Evolutionary conservation across 441 rosid genomes (phyloP).

Genomic region (Breynia disticha): DNA sequence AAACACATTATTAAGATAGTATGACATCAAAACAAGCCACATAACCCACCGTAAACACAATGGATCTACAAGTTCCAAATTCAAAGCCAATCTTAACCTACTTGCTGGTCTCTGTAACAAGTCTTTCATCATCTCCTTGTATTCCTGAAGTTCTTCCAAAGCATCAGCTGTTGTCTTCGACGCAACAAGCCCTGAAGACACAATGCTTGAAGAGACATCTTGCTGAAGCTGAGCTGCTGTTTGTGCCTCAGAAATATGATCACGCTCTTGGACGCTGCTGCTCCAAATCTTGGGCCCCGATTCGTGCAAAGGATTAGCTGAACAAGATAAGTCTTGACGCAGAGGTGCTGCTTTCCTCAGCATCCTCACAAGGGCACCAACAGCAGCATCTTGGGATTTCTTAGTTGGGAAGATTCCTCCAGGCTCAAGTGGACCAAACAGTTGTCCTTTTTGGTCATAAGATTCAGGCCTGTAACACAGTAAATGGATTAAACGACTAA

Average conservation of each 20-base stretch:
- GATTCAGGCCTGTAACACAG: constrained; percentile 45
- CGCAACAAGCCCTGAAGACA: constrained; percentile 32
- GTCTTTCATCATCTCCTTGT: constrained; percentile 58
- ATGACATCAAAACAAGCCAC: too few species aligned
- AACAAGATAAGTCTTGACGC: constrained; percentile 37
- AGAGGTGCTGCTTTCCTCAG: constrained; percentile 86
- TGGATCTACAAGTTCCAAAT: constrained; percentile 1
- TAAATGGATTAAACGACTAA: constrained; percentile 1
- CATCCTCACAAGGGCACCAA: constrained; percentile 77
- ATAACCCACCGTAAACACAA: not conserved
- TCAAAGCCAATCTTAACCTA: constrained; percentile 17
- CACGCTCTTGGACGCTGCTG: constrained; percentile 21
- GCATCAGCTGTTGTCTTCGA: constrained; percentile 86
- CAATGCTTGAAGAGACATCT: constrained; percentile 21
- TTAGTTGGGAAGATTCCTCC: constrained; percentile 36
- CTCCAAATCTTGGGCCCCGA: constrained; percentile 25
- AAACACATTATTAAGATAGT: too few species aligned
- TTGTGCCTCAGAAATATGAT: constrained; percentile 17
- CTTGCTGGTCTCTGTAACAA: constrained; percentile 44
- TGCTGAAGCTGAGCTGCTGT: constrained; percentile 22
- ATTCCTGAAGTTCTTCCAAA: constrained; percentile 65
- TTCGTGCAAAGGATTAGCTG: constrained; percentile 23
- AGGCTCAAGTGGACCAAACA: constrained; percentile 34
- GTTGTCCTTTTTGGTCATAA: constrained; percentile 43
- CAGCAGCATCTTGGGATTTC: constrained; percentile 79